Percentiles rank a stretch among this genome's conserved stretches.
phyloP scores from a whole-genome alignment of 2,329 filamentous ascomycete genomes.

The Aspergillus ochraceus region DNA sequence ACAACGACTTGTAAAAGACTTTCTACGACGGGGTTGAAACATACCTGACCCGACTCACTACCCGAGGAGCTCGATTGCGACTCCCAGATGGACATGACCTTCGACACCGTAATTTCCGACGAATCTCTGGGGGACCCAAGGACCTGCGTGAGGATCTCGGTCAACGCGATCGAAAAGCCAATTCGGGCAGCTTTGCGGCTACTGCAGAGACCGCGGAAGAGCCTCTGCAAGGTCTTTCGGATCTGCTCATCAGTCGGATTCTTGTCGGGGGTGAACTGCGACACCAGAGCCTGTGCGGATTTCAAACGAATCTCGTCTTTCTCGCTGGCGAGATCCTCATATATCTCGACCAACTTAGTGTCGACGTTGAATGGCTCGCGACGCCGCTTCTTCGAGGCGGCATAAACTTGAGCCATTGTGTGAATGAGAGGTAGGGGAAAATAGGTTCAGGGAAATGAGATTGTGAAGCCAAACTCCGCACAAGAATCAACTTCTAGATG shows the following conservation, averaged over 20 bases:
- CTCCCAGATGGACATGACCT: constrained; percentile 53
- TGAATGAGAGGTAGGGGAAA: not conserved
- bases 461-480: not conserved
- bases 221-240: constrained; percentile 52
- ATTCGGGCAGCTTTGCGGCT: constrained; percentile 83
- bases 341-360: constrained; percentile 49
- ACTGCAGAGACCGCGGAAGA: constrained; percentile 87
- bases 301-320: constrained; percentile 48
- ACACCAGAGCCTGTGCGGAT: constrained; percentile 45
- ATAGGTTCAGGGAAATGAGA: too few relatives aligned
- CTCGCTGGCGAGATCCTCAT: constrained; percentile 49
- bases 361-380: constrained; percentile 45
- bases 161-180: constrained; percentile 85
- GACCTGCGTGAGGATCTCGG: constrained; percentile 73
- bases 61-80: constrained; percentile 53
- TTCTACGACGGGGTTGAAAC: constrained; percentile 13
- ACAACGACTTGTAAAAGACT: not conserved
- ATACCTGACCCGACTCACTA: constrained; percentile 55
- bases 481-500: not conserved
- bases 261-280: constrained; percentile 45
- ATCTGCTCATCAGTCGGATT: constrained; percentile 42
- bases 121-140: constrained; percentile 48
- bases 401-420: constrained; percentile 30
- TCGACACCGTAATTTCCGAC: constrained; percentile 39
- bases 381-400: constrained; percentile 38